phyloP scores from a whole-genome alignment of 306 rosid genomes.

The Prunus padus region DNA sequence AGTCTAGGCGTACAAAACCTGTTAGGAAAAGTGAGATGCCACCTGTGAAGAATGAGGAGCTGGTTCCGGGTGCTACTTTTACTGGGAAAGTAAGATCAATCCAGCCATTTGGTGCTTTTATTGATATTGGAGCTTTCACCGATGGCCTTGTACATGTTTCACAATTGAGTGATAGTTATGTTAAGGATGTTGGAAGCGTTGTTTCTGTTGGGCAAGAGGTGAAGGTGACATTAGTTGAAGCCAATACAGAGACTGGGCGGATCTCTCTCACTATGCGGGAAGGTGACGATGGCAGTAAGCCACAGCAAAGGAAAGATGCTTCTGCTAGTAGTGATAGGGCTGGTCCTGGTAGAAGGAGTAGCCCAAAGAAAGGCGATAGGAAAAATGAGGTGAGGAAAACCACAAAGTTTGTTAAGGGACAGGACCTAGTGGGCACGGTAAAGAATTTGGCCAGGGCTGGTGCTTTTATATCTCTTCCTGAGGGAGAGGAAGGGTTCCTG shows the following conservation, averaged over 20 bases:
- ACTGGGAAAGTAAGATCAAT: constrained; percentile 91
- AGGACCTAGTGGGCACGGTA: constrained; percentile 79
- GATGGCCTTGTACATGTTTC: constrained; percentile 98
- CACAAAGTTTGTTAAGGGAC: constrained; percentile 70
- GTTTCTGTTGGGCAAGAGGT: constrained; percentile 99
- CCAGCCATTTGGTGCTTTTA: constrained; percentile 94
- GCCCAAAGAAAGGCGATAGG: constrained; percentile 52
- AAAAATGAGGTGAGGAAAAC: constrained; percentile 50
- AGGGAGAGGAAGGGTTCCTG: constrained; percentile 97
- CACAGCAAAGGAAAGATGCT: constrained; percentile 48
- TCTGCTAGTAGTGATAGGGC: constrained; percentile 46
- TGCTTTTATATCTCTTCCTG: constrained; percentile 88
- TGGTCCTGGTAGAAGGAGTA: constrained; percentile 55
- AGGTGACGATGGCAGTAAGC: constrained; percentile 43
- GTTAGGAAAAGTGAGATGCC: constrained; percentile 90
- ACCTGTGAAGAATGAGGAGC: constrained; percentile 76
- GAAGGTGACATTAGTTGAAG: constrained; percentile 85
- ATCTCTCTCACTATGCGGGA: constrained; percentile 96
- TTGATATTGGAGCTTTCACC: constrained; percentile 95
- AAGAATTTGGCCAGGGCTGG: constrained; percentile 80
- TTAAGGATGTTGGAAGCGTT: constrained; percentile 79
- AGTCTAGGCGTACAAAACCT: constrained; percentile 56
- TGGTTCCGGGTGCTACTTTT: constrained; percentile 81
- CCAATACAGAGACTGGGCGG: constrained; percentile 65
- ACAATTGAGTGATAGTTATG: constrained; percentile 76